Conservation (phyloP, 352 stramenopile species). For the Pythium pectinolyticum region DNA sequence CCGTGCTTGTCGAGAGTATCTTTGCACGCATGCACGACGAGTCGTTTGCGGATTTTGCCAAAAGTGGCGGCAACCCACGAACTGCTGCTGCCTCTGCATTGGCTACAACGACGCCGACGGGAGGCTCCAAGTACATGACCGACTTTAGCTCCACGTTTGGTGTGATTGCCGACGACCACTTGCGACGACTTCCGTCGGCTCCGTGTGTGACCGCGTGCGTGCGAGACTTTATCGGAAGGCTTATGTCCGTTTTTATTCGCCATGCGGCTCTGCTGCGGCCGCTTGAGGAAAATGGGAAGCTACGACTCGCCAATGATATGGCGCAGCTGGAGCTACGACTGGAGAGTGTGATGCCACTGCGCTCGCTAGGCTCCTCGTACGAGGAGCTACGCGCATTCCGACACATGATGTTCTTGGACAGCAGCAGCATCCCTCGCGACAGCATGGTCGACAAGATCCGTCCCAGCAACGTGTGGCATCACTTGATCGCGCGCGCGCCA, state of each 20-base stretch:
- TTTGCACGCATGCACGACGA: slow-evolving; percentile 86
- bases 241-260: slow-evolving; percentile 79
- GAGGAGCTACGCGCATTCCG: slow-evolving; percentile 81
- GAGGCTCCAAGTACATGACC: slow-evolving; percentile 74
- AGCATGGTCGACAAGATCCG: slow-evolving; percentile 78
- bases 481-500: slow-evolving; percentile 69
- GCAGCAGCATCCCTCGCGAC: slow-evolving; percentile 58
- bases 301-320: slow-evolving; percentile 84
- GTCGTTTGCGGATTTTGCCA: slow-evolving; percentile 57
- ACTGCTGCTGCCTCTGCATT: neutral
- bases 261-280: slow-evolving; percentile 73
- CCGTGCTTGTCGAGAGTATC: slow-evolving; percentile 53
- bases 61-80: slow-evolving; percentile 16
- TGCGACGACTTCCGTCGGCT: slow-evolving; percentile 57
- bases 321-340: slow-evolving; percentile 75
- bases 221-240: slow-evolving; percentile 61
- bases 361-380: slow-evolving; percentile 56
- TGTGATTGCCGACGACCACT: slow-evolving; percentile 73
- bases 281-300: slow-evolving; percentile 73
- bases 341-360: slow-evolving; percentile 58
- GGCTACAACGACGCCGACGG: slow-evolving; percentile 21
- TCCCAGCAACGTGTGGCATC: slow-evolving; percentile 85
- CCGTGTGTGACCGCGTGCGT: slow-evolving; percentile 55
- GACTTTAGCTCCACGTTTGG: slow-evolving; percentile 70
- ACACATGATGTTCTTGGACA: slow-evolving; percentile 84